These are phyloP conservation scores for Pichia paraexigua DNA, from an alignment of 805 yeast genomes.

Conservation along the genomic window DNA sequence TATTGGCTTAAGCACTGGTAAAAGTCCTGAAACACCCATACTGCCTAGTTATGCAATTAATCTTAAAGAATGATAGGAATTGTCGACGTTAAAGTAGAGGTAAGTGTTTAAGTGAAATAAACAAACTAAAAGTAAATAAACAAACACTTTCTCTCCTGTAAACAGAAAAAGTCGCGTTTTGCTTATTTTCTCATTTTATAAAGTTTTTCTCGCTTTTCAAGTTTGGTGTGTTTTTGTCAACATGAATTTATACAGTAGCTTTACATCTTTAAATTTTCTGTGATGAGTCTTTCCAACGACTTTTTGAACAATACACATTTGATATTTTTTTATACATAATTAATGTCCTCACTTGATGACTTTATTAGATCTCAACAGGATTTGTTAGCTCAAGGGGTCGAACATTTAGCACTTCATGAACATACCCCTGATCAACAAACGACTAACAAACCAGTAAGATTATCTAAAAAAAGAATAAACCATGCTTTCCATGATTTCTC, in stretches of 20 bases:
- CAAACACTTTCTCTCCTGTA: not conserved
- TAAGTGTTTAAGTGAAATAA: not conserved
- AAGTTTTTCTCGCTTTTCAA: not conserved
- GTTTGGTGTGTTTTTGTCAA: not conserved
- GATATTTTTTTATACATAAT: not conserved
- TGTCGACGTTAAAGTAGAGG: not conserved
- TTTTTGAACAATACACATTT: not conserved
- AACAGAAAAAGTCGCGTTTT: not conserved
- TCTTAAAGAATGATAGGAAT: not conserved
- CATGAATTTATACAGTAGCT: not conserved
- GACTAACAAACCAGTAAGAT: not conserved
- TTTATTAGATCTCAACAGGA: slow-evolving; percentile 7
- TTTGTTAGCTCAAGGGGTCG: slow-evolving; percentile 11
- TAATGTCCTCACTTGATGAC: slow-evolving; percentile 2
- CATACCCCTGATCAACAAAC: not conserved
- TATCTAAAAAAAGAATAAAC: slow-evolving; percentile 18
- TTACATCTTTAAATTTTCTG: not conserved
- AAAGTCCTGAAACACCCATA: slow-evolving; percentile 82
- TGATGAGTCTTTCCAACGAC: not conserved
- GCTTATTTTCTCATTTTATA: too few species aligned
- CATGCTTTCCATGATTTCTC: slow-evolving; percentile 25
- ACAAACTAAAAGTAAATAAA: not conserved
- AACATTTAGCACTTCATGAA: slow-evolving; percentile 9
- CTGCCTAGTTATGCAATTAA: too few species aligned
- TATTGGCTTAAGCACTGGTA: slow-evolving; percentile 70